Percentiles rank a stretch among this genome's conserved stretches.
Evolutionary conservation across 176 grass and related monocot species (phyloP).

Genomic region (Zea luxurians): DNA sequence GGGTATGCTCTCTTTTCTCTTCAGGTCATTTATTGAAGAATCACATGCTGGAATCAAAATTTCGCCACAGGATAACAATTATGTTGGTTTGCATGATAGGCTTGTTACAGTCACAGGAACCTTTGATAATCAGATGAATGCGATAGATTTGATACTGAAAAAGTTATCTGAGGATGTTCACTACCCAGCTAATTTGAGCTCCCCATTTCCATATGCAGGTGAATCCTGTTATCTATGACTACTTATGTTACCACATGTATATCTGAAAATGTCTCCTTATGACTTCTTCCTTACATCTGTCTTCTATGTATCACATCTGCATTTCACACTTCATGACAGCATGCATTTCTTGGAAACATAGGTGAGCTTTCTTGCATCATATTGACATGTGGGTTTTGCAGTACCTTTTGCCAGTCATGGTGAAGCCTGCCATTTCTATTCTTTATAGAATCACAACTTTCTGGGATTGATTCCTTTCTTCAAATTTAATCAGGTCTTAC

Average conservation of each 20-base stretch:
- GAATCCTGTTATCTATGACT: conserved; percentile 25
- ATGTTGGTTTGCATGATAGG: conserved; percentile 90
- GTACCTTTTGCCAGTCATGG: neutral
- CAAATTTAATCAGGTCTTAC: conserved; percentile 47
- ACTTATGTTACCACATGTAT: conserved; percentile 8
- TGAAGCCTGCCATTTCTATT: neutral
- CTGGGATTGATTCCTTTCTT: conserved; percentile 14
- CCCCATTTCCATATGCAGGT: conserved; percentile 94
- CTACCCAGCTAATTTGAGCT: conserved; percentile 82
- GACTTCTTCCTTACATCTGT: neutral
- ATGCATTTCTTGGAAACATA: conserved; percentile 3
- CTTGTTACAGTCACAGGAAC: conserved; percentile 86
- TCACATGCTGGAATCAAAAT: conserved; percentile 95
- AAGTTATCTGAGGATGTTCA: conserved; percentile 88
- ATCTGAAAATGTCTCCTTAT: neutral
- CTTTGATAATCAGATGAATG: conserved; percentile 83
- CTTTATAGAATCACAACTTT: neutral
- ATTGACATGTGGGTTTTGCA: neutral
- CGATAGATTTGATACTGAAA: conserved; percentile 79
- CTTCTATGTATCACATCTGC: neutral
- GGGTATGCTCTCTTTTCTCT: neutral
- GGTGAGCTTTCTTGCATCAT: neutral
- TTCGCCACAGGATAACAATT: conserved; percentile 93
- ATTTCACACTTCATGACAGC: neutral
- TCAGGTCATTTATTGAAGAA: conserved; percentile 92